Percentiles rank a stretch among this genome's conserved stretches.
Evolutionary conservation across 2,329 filamentous ascomycete species (phyloP).

Genomic region (Microdochium paspali): DNA sequence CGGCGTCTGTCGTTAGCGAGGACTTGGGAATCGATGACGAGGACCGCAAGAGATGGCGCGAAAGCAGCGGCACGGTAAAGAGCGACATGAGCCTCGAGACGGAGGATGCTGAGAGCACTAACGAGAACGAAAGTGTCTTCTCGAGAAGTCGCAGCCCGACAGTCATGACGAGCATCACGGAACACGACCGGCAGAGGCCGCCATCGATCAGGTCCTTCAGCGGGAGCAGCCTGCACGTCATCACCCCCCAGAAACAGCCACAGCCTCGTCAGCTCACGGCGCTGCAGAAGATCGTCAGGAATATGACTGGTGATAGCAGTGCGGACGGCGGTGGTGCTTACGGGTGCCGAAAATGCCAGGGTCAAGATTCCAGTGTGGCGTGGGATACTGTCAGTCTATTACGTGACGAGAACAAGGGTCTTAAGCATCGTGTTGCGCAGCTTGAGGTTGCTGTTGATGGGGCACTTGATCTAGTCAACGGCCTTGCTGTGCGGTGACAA

Average conservation of each 20-base stretch:
- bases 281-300: slow-evolving; percentile 38
- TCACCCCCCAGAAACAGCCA: slow-evolving; percentile 14
- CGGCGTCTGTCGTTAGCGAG: slow-evolving; percentile 36
- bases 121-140: slow-evolving; percentile 45
- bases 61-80: slow-evolving; percentile 29
- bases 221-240: slow-evolving; percentile 2
- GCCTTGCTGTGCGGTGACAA: slow-evolving; percentile 38
- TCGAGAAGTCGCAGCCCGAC: slow-evolving; percentile 51
- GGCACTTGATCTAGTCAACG: slow-evolving; percentile 50
- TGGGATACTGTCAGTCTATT: slow-evolving; percentile 57
- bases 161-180: slow-evolving; percentile 24
- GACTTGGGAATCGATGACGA: slow-evolving; percentile 47
- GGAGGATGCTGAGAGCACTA: slow-evolving; percentile 38
- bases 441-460: slow-evolving; percentile 52
- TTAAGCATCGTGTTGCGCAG: slow-evolving; percentile 50
- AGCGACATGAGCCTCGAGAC: slow-evolving; percentile 38
- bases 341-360: slow-evolving; percentile 46
- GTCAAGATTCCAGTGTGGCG: slow-evolving; percentile 48
- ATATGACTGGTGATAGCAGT: slow-evolving; percentile 27
- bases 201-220: slow-evolving; percentile 5
- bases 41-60: slow-evolving; percentile 29
- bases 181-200: slow-evolving; percentile 8
- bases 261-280: slow-evolving; percentile 27
- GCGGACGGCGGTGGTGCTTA: slow-evolving; percentile 11
- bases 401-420: slow-evolving; percentile 50